Conservation (phyloP, 2,329 filamentous ascomycete genomes). For the Whalleya microplaca region DNA sequence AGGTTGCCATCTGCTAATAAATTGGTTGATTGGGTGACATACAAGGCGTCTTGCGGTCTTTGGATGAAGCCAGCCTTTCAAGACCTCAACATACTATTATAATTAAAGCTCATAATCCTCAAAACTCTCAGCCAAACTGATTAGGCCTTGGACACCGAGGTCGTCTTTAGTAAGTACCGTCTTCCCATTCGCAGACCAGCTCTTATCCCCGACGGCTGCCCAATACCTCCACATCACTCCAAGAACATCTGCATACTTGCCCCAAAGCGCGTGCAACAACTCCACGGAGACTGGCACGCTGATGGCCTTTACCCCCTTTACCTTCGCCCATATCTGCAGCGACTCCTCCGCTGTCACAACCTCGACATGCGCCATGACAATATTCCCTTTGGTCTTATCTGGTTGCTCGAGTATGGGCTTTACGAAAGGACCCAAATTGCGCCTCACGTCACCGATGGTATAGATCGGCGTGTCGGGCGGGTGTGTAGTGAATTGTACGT, state of each 20-base stretch:
- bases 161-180: slow-evolving; percentile 12
- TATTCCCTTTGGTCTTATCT: slow-evolving; percentile 11
- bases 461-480: slow-evolving; percentile 10
- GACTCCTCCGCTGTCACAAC: slow-evolving; percentile 11
- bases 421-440: slow-evolving; percentile 10
- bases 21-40: too few relatives aligned
- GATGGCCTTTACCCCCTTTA: slow-evolving; percentile 13
- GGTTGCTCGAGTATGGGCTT: slow-evolving; percentile 18
- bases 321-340: slow-evolving; percentile 13
- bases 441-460: slow-evolving; percentile 15
- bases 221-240: slow-evolving; percentile 20
- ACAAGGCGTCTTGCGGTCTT: too few relatives aligned
- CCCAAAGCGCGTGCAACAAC: slow-evolving; percentile 8
- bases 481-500: slow-evolving; percentile 17
- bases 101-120: slow-evolving; percentile 5
- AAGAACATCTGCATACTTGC: slow-evolving; percentile 10
- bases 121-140: slow-evolving; percentile 11
- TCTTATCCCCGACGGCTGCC: slow-evolving; percentile 14
- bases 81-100: too few relatives aligned
- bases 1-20: too few relatives aligned
- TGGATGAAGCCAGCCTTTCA: too few relatives aligned
- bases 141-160: slow-evolving; percentile 11
- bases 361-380: slow-evolving; percentile 14
- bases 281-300: slow-evolving; percentile 15
- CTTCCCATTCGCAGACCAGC: slow-evolving; percentile 8